phyloP scores from a whole-genome alignment of 805 yeast species.

The Saitoella complicata region DNA sequence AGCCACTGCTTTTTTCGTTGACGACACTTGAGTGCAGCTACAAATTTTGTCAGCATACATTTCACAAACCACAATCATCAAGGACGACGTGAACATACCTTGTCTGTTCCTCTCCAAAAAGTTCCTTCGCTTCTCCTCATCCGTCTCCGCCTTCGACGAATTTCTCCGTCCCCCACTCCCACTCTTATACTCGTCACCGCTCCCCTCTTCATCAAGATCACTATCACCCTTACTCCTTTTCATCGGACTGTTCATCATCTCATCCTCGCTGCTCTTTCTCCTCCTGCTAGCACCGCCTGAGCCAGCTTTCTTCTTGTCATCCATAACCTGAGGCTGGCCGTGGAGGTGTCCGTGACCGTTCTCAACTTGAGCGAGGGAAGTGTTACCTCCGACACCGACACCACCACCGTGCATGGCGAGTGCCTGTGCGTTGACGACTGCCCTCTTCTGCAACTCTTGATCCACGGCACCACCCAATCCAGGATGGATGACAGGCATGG shows the following conservation, averaged over 20 bases:
- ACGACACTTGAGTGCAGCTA: constrained; percentile 92
- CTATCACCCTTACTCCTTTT: neutral
- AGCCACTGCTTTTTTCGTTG: constrained; percentile 84
- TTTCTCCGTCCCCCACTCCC: constrained; percentile 16
- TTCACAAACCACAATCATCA: too few species aligned
- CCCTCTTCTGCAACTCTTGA: neutral
- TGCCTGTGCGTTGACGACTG: neutral
- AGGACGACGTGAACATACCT: too few species aligned
- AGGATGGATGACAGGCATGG: constrained; percentile 2
- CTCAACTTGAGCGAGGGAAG: too few species aligned
- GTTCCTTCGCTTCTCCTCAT: constrained; percentile 62
- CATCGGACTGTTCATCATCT: neutral
- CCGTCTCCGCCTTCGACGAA: constrained; percentile 37
- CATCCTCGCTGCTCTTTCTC: neutral
- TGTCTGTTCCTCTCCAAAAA: constrained; percentile 72
- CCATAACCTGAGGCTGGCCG: neutral
- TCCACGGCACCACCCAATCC: constrained; percentile 6
- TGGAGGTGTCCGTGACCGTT: neutral
- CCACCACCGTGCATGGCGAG: too few species aligned
- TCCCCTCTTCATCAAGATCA: neutral
- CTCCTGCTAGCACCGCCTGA: neutral
- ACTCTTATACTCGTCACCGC: neutral
- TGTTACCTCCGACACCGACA: too few species aligned
- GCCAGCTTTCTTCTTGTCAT: neutral
- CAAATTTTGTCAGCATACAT: constrained; percentile 10